Percentiles rank a stretch among this genome's conserved stretches.
phyloP scores from a whole-genome alignment of 78 protist species.

The Bigelowiella natans region DNA sequence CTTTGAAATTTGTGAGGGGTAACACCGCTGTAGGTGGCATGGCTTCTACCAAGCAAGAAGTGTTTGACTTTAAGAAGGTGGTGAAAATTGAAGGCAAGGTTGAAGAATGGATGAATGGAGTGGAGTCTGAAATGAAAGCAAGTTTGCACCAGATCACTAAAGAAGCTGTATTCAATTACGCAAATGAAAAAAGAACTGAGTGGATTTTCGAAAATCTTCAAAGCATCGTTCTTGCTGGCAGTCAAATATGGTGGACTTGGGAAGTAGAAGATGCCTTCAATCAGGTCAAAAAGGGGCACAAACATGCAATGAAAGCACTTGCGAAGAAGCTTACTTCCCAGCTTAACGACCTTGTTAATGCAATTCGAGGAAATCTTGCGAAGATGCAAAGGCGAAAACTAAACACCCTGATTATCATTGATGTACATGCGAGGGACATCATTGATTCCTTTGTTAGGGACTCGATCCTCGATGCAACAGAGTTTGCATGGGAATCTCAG shows the following conservation, averaged over 20 bases:
- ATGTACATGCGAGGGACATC: constrained; percentile 81
- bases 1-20: constrained; percentile 40
- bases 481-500: constrained; percentile 86
- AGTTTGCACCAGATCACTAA: constrained; percentile 52
- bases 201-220: constrained; percentile 41
- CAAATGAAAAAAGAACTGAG: constrained; percentile 26
- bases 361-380: constrained; percentile 16
- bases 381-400: constrained; percentile 45
- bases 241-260: constrained; percentile 88
- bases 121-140: constrained; percentile 52
- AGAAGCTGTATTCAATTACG: constrained; percentile 61
- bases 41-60: constrained; percentile 64
- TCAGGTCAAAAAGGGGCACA: constrained; percentile 53
- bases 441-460: constrained; percentile 74
- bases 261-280: constrained; percentile 68
- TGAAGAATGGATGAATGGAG: constrained; percentile 73
- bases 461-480: constrained; percentile 60
- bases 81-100: constrained; percentile 60
- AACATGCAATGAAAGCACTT: constrained; percentile 43
- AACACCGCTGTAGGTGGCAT: constrained; percentile 36
- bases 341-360: constrained; percentile 45
- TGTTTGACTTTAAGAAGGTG: constrained; percentile 25
- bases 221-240: constrained; percentile 37
- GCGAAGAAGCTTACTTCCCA: constrained; percentile 13
- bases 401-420: constrained; percentile 71